Evolutionary conservation across 495 filamentous ascomycete species (phyloP), one percentile per base, ranked within the genome.

Genomic region (Elasticomyces elasticus): DNA sequence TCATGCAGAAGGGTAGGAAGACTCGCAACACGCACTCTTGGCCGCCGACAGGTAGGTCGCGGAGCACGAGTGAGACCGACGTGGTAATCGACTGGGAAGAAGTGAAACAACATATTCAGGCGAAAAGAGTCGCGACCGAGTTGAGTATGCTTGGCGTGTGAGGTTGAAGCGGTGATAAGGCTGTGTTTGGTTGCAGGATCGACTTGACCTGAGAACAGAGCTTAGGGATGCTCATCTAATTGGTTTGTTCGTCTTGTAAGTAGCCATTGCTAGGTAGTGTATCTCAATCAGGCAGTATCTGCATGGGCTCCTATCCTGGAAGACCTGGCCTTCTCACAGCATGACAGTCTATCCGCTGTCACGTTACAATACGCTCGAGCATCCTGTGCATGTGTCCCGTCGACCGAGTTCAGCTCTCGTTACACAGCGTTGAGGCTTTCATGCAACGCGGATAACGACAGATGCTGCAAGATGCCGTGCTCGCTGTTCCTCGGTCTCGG

Each of bases 21-120:
- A 15, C 42, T 17, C 19, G 42, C 12, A 15, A 5, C 5, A 23
- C 42, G 19, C 17, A 23, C 25, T 3, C 20, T 10, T 45, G 42
- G 42, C 42, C 42, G 42, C 42, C 42, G 42, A 45, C 20, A 12
- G 42, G 42, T 17, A 45, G 42, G 24, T 45, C 42, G 35, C 35
- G 35, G 35, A 40, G 35, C 19, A 17, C 19, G 3, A n/a, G 13
- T 17, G 35, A 40, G 35, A 13, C 35, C 35, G 35, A 40, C 13
- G 35, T 40, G 35, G 35, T n/a, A n/a, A 40, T 40, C 35, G 35
- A 40, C 13, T 40, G 35, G 35, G 35, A n/a, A n/a, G n/a, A n/a
- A n/a, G n/a, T n/a, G n/a, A n/a, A n/a, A n/a, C n/a, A n/a, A n/a
- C n/a, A n/a, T n/a, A n/a, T 40, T 12, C 3, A 17, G 35, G 35